Evolutionary conservation across 169 alveolate genomes (phyloP).

Genomic region (Pseudocohnilembus persalinus): DNA sequence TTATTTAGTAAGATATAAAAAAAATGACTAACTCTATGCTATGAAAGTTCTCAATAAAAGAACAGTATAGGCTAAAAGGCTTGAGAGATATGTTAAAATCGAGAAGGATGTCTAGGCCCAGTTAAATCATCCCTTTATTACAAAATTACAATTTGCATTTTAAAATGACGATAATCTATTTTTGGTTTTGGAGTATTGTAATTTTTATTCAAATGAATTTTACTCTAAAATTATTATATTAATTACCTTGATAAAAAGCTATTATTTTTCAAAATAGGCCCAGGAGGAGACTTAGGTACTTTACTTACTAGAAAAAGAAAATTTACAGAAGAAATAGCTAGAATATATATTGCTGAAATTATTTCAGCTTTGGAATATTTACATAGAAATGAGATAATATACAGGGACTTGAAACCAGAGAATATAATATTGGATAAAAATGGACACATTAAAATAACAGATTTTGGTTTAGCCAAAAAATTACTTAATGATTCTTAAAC

Average conservation of each 20-base stretch:
- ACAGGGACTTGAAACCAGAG: constrained; percentile 76
- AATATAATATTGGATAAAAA: constrained; percentile 62
- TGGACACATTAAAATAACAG: constrained; percentile 74
- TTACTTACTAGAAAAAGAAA: constrained; percentile 64
- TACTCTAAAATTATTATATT: neutral
- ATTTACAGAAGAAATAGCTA: constrained; percentile 65
- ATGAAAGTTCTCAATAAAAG: constrained; percentile 62
- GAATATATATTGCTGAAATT: constrained; percentile 64
- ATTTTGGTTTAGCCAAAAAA: constrained; percentile 58
- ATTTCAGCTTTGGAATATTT: constrained; percentile 63
- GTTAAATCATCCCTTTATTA: constrained; percentile 80
- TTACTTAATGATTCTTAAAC: constrained; percentile 27
- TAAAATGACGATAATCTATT: constrained; percentile 73
- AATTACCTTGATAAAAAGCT: too few relatives aligned
- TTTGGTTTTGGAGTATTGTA: constrained; percentile 81
- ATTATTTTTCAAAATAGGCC: too few relatives aligned
- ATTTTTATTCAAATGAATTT: neutral
- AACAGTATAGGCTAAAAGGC: constrained; percentile 64
- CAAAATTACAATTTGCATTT: constrained; percentile 72
- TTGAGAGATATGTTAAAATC: constrained; percentile 72
- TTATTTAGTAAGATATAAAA: constrained; percentile 10
- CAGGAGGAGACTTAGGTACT: constrained; percentile 77
- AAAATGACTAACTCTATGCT: constrained; percentile 39
- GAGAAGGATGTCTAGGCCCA: constrained; percentile 73
- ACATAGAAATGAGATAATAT: constrained; percentile 53